These are phyloP conservation scores for Symbiodinium natans DNA, from an alignment of 73 alveolate genomes.

Conservation along the genomic window DNA sequence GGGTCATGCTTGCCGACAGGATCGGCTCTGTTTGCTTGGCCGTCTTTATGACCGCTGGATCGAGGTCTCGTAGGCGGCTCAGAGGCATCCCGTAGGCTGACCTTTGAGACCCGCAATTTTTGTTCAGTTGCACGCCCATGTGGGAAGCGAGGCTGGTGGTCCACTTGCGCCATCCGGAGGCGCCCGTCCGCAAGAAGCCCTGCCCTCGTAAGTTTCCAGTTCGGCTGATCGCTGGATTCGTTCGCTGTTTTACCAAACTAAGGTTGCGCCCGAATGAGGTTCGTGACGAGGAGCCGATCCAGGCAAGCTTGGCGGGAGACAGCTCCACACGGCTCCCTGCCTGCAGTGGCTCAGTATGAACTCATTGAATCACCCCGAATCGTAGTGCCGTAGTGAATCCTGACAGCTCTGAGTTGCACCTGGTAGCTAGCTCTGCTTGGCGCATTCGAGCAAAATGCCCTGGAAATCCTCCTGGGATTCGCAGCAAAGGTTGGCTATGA, in stretches of 20 bases:
- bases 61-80: constrained; percentile 56
- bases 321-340: constrained; percentile 51
- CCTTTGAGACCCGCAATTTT: too few relatives aligned
- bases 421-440: not conserved
- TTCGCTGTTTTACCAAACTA: not conserved
- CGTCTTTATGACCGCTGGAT: constrained; percentile 82
- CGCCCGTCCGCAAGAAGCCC: constrained; percentile 51
- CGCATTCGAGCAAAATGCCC: too few relatives aligned
- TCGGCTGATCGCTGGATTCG: not conserved
- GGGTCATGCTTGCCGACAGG: too few relatives aligned
- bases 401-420: not conserved
- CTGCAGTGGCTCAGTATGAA: not conserved
- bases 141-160: constrained; percentile 1
- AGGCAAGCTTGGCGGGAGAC: constrained; percentile 69
- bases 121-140: not conserved
- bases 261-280: constrained; percentile 79
- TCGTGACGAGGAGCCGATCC: constrained; percentile 66
- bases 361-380: too few relatives aligned
- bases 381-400: too few relatives aligned
- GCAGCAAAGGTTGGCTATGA: constrained; percentile 42
- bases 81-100: not conserved
- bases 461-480: too few relatives aligned
- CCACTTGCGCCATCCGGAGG: constrained; percentile 41
- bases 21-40: constrained; percentile 51
- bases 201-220: not conserved